These are phyloP conservation scores for Euphorbia lathyris DNA, from an alignment of 345 rosid species.

Conservation along the genomic window DNA sequence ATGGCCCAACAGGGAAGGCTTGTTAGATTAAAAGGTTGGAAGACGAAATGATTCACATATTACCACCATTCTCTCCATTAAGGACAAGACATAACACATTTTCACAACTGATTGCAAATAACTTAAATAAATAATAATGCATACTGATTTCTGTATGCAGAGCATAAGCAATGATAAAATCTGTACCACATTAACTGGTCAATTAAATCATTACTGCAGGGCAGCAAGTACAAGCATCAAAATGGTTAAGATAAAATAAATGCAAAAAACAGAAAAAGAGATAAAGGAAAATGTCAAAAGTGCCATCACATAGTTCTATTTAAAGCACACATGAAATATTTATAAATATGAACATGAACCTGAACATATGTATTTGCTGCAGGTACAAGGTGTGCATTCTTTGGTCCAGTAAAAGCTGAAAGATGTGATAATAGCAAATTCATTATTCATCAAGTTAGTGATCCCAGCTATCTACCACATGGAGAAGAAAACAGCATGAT, in stretches of 20 bases:
- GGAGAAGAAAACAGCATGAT: neutral
- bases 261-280: neutral
- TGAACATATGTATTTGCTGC: slow-evolving; percentile 85
- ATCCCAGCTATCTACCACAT: neutral
- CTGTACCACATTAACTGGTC: neutral
- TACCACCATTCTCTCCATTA: neutral
- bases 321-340: neutral
- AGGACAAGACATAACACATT: neutral
- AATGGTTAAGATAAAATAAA: neutral
- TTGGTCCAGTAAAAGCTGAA: slow-evolving; percentile 77
- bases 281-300: neutral
- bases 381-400: slow-evolving; percentile 65
- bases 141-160: slow-evolving; percentile 1
- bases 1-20: too few relatives aligned
- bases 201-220: neutral
- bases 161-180: neutral
- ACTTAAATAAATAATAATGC: neutral
- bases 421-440: neutral
- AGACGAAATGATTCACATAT: neutral
- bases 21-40: too few relatives aligned
- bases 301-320: neutral
- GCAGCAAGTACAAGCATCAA: neutral
- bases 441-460: neutral
- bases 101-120: neutral
- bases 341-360: slow-evolving; percentile 40